Base-by-base conservation (phyloP, 129 eudicot genomes). In the Tanacetum coccineum region DNA sequence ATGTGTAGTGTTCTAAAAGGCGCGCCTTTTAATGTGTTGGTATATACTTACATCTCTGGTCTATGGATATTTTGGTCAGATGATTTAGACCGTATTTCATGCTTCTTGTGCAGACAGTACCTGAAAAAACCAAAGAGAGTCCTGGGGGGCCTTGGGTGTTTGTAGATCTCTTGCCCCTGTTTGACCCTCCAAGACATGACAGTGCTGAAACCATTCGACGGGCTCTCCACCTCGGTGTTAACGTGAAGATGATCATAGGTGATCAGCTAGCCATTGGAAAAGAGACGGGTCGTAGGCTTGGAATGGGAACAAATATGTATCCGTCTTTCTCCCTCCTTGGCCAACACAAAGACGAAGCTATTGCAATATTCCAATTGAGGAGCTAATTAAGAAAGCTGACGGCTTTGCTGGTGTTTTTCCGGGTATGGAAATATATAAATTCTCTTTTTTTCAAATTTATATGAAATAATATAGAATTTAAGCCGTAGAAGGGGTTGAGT, bases 331-430 rank as follows among this genome's bases (percentile, higher is more conserved):
- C 97, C 11, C 95, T 90, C 56, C 88, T 90, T n/a, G 97, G 97
- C 14, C 91, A 90, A 55, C 52, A 81, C 82, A 90, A 82, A 62
- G 97, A 90, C 51, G 82, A 70, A 48, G 46, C 82, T 49, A 73
- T 82, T 11, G 97, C 95, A 51, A 79, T 61, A 72, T 86, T 52
- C 91, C 97, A 28, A 79, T 90, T 59, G 97, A 90, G 66, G 97
- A 90, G 81, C 83, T 90, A 32, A 90, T 90, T 13, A 95, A 90
- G 74, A 87, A 80, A 59, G 97, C 97, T 46, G 97, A 90, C 54
- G 97, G 97, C 22, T 90, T 90, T 76, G 97, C 97, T 51, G 97
- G 97, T 0, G 97, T 90, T 62, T 90, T 90, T 68, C 97, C 97
- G 19, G 96, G 95, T 87, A 67, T 72, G 56, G n/a, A 57, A 30